A percentile compares a stretch with the other conserved stretches of the same genome.
Evolutionary conservation across 2,329 filamentous ascomycete species (phyloP).

Genomic region (Passalora sequoiae): DNA sequence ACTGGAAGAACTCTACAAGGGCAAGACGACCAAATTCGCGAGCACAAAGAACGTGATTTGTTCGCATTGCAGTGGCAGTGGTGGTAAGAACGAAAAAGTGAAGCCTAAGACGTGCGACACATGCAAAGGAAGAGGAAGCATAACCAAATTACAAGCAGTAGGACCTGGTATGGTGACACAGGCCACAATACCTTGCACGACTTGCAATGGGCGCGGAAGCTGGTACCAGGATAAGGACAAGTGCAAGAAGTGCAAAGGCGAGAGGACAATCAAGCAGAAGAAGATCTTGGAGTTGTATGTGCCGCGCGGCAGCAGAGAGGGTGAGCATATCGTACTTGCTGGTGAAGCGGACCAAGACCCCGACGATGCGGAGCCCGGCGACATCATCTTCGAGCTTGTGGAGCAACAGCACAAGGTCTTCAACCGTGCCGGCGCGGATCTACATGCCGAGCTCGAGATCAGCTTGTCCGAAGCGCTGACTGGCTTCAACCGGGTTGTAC

Average conservation of each 20-base stretch:
- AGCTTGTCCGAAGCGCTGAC: constrained; percentile 77
- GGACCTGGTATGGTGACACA: constrained; percentile 82
- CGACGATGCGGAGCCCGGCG: constrained; percentile 81
- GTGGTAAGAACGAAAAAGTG: constrained; percentile 78
- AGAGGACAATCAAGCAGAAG: constrained; percentile 76
- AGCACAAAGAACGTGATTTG: constrained; percentile 94
- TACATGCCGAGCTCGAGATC: constrained; percentile 75
- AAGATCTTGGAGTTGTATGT: constrained; percentile 97
- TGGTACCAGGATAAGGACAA: constrained; percentile 94
- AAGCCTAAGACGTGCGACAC: constrained; percentile 77
- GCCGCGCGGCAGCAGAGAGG: constrained; percentile 70
- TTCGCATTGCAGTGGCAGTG: constrained; percentile 76
- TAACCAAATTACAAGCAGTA: constrained; percentile 72
- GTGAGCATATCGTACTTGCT: constrained; percentile 82
- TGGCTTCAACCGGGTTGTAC: constrained; percentile 82
- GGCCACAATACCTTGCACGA: constrained; percentile 71
- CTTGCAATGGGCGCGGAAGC: constrained; percentile 78
- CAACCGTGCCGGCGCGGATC: constrained; percentile 74
- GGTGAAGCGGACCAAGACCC: constrained; percentile 92
- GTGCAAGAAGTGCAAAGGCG: constrained; percentile 98
- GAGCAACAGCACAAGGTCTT: constrained; percentile 80
- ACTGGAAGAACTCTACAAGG: constrained; percentile 94
- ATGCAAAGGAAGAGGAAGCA: constrained; percentile 73
- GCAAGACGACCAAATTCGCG: constrained; percentile 94
- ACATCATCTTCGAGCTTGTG: constrained; percentile 83